Base-by-base conservation (phyloP, 257 asterid species). In the Solanum ossicruentum region DNA sequence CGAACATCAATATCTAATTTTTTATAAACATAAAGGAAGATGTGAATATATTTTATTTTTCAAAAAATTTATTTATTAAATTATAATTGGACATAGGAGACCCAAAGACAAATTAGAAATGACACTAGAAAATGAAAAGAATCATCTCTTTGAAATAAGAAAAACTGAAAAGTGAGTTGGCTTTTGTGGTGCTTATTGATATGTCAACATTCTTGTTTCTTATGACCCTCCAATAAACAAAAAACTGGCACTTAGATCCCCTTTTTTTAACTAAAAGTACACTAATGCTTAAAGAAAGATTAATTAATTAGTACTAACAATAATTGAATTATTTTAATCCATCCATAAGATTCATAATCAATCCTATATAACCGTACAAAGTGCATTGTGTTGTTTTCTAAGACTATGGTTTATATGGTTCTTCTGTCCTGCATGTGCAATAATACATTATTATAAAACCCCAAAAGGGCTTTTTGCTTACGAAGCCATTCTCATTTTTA, bases 21-120 rank as follows among this genome's bases (percentile, higher is more conserved):
- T 32, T 32, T 32, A 32, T 3, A 32, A 32, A 32, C 3, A 32
- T 32, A 32, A 32, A 32, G 36, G 36, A 41, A 41, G 45, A 41
- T 41, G 8, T 41, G 8, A 5, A 41, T 41, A 41, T 43, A 43
- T 43, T 43, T 43, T 43, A 43, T 43, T 43, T 43, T 43, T 43
- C 3, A 0, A 0, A 58, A n/a, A 58, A 0, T 0, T 0, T 58
- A 58, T 58, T 20, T 58, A 2, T 20, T 20, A 10, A 58, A 58
- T 58, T 58, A 58, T 0, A 58, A 1, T 0, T 57, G 12, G 0
- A 20, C 9, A 43, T 7, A 7, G 2, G 47, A 43, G 47, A 43
- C 2, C 47, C 15, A 3, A 5, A 36, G 77, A 69, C 77, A 69
- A 39, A 16, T 16, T 69, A 69, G 51, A 69, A 67, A 3, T 67